Evolutionary conservation across 1,284 basidiomycete genomes (phyloP).

Genomic region (Ustilago vetiveriae): DNA sequence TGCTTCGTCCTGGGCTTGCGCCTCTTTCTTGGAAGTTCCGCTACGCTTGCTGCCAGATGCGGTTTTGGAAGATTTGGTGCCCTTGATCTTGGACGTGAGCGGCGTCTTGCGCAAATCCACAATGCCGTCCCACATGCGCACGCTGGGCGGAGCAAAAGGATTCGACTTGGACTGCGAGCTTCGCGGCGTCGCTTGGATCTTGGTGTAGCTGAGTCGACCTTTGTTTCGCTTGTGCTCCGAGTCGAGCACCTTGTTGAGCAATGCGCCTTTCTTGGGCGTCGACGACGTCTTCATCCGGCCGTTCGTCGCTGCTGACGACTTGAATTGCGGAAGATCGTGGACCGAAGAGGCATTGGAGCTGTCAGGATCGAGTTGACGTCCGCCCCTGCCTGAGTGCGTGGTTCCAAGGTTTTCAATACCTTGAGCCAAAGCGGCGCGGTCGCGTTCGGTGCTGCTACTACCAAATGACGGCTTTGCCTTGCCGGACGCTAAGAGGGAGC

Average conservation of each 20-base stretch:
- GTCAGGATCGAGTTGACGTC: constrained; percentile 22
- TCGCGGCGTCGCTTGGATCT: constrained; percentile 49
- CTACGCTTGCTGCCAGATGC: constrained; percentile 69
- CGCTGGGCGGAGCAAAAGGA: constrained; percentile 54
- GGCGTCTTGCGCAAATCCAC: constrained; percentile 77
- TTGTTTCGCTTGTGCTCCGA: constrained; percentile 53
- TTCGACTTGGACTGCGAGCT: constrained; percentile 49
- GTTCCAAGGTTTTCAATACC: constrained; percentile 34
- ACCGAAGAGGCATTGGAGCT: constrained; percentile 34
- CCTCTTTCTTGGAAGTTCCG: constrained; percentile 55
- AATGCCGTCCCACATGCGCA: constrained; percentile 75
- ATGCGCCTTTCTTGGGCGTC: constrained; percentile 45
- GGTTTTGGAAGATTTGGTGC: constrained; percentile 47
- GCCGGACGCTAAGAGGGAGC: constrained; percentile 16
- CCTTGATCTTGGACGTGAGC: constrained; percentile 58
- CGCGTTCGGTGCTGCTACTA: constrained; percentile 15
- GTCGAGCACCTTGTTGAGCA: constrained; percentile 54
- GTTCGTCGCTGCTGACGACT: constrained; percentile 10
- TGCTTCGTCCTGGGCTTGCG: constrained; percentile 41
- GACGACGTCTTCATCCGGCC: constrained; percentile 45
- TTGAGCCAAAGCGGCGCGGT: constrained; percentile 35
- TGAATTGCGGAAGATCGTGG: constrained; percentile 34
- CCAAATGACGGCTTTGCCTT: constrained; percentile 10
- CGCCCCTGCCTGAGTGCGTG: constrained; percentile 13
- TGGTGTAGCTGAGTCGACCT: constrained; percentile 41